Percentiles rank a stretch among this genome's conserved stretches.
phyloP scores from a whole-genome alignment of 192 early-diverging fungal species.

The Phlyctochytrium arcticum region DNA sequence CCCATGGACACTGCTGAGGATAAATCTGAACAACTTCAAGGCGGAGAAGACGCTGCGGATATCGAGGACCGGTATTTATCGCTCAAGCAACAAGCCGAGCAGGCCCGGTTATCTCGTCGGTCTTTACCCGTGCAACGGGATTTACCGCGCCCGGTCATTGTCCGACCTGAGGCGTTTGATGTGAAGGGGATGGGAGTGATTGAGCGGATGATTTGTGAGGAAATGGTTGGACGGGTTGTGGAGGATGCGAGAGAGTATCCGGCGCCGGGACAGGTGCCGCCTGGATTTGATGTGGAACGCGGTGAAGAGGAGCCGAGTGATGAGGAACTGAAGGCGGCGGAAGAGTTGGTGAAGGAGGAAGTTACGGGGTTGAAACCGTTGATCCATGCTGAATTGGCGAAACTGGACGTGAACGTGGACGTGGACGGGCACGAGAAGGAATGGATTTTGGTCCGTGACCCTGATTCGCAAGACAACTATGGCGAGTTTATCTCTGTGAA shows the following conservation, averaged over 20 bases:
- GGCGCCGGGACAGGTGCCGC: conserved; percentile 52
- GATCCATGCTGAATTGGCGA: conserved; percentile 39
- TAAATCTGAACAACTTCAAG: conserved; percentile 26
- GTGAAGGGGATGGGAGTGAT: conserved; percentile 24
- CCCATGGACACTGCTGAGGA: conserved; percentile 31
- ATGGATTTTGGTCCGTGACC: neutral
- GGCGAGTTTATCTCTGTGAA: neutral
- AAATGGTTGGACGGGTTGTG: conserved; percentile 65
- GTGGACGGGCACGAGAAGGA: neutral
- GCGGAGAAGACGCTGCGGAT: conserved; percentile 71
- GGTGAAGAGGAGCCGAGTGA: conserved; percentile 39
- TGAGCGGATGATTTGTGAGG: conserved; percentile 60
- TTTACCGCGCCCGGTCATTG: conserved; percentile 68
- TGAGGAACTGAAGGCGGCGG: too few species aligned
- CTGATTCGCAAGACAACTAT: neutral
- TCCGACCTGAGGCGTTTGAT: conserved; percentile 23
- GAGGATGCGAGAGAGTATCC: conserved; percentile 71
- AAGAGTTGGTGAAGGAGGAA: too few species aligned
- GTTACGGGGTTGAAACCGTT: conserved; percentile 54
- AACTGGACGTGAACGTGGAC: neutral
- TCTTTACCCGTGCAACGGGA: conserved; percentile 71
- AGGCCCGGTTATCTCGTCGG: conserved; percentile 54
- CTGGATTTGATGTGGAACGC: conserved; percentile 7
- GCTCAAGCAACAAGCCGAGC: conserved; percentile 46
- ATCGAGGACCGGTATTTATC: conserved; percentile 51